Evolutionary conservation across 2,329 filamentous ascomycete species (phyloP).

Genomic region (Neonectria sp.): DNA sequence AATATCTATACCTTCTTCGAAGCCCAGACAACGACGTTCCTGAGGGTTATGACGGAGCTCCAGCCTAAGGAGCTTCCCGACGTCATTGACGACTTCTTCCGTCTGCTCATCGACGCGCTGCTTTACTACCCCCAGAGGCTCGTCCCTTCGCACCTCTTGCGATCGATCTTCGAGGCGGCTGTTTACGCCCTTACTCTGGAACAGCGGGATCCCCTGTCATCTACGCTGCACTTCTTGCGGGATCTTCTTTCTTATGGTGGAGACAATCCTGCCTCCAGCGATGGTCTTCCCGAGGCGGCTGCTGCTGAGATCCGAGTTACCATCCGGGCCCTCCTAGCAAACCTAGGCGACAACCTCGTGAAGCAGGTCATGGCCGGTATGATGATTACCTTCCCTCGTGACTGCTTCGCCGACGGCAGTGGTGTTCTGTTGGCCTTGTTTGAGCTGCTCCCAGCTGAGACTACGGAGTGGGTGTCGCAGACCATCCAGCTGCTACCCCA

Average conservation of each 20-base stretch:
- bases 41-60: constrained; percentile 90
- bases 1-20: constrained; percentile 97
- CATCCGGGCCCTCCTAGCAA: constrained; percentile 79
- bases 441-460: constrained; percentile 85
- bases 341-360: constrained; percentile 83
- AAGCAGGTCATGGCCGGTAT: constrained; percentile 95
- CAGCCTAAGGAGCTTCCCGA: constrained; percentile 81
- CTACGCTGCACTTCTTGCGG: constrained; percentile 92
- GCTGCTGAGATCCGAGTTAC: constrained; percentile 79
- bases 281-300: constrained; percentile 69
- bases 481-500: constrained; percentile 88
- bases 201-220: constrained; percentile 91
- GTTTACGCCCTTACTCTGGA: constrained; percentile 89
- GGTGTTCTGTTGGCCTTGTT: constrained; percentile 93
- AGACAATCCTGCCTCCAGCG: constrained; percentile 77
- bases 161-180: constrained; percentile 88
- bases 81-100: constrained; percentile 97
- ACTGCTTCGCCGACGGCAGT: constrained; percentile 95
- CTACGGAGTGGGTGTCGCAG: constrained; percentile 84
- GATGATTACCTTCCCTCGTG: constrained; percentile 98
- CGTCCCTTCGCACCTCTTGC: constrained; percentile 83
- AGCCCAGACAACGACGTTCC: constrained; percentile 89
- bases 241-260: constrained; percentile 93
- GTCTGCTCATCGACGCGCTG: constrained; percentile 90
- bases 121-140: constrained; percentile 92